Percentiles rank a stretch among this genome's conserved stretches.
Conservation (phyloP, 768 basidiomycete species). For the Kwoniella sp. region DNA sequence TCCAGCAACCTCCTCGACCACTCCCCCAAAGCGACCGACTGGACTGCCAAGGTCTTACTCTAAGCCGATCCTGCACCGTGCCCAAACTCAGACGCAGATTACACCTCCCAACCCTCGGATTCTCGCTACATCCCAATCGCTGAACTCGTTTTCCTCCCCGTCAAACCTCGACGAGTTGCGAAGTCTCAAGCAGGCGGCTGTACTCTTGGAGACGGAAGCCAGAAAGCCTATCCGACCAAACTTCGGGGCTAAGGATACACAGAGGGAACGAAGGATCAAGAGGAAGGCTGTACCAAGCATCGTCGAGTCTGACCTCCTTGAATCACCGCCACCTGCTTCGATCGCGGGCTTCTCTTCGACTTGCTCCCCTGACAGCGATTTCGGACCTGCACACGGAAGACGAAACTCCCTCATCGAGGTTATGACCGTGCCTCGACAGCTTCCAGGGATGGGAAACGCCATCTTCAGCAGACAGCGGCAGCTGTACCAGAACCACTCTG, state of each 20-base stretch:
- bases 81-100: not conserved
- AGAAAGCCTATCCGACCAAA: slow-evolving; percentile 12
- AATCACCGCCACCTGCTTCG: not conserved
- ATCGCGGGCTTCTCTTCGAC: slow-evolving; percentile 6
- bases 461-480: slow-evolving; percentile 19
- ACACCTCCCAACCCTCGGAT: slow-evolving; percentile 11
- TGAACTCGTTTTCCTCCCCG: slow-evolving; percentile 30
- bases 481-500: slow-evolving; percentile 24
- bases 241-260: not conserved
- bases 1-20: slow-evolving; percentile 2
- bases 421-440: slow-evolving; percentile 7
- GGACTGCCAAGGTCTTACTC: slow-evolving; percentile 5
- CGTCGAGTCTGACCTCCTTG: slow-evolving; percentile 12
- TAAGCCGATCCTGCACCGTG: slow-evolving; percentile 2
- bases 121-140: slow-evolving; percentile 28
- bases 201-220: slow-evolving; percentile 22
- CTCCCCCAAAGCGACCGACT: slow-evolving; percentile 2
- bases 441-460: slow-evolving; percentile 15
- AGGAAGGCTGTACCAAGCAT: slow-evolving; percentile 39
- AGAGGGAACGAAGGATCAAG: slow-evolving; percentile 33
- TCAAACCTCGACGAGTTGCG: slow-evolving; percentile 25
- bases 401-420: slow-evolving; percentile 7
- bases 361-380: not conserved
- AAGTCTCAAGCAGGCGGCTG: slow-evolving; percentile 27
- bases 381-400: not conserved